Conservation (phyloP, 164 flowering plant genomes). For the Echeveria elegans region DNA sequence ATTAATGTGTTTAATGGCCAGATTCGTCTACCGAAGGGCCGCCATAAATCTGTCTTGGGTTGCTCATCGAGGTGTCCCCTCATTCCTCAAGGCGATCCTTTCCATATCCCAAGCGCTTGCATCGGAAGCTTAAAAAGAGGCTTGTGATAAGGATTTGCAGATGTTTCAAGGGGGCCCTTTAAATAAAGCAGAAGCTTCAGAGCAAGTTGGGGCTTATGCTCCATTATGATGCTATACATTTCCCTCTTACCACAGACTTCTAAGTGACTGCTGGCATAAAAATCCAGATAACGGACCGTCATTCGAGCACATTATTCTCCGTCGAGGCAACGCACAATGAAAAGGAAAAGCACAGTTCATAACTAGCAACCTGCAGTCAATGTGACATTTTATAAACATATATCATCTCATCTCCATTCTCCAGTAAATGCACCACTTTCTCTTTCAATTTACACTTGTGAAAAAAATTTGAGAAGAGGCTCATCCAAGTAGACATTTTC, state of each 20-base stretch:
- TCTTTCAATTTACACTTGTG: too few species aligned
- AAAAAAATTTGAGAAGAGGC: too few species aligned
- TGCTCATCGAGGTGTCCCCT: too few species aligned
- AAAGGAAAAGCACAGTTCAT: slow-evolving; percentile 11
- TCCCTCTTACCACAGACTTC: slow-evolving; percentile 28
- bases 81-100: too few species aligned
- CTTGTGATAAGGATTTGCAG: slow-evolving; percentile 22
- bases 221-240: slow-evolving; percentile 11
- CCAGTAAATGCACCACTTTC: too few species aligned
- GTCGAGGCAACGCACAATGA: slow-evolving; percentile 29
- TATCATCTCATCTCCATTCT: too few species aligned
- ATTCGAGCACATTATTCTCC: slow-evolving; percentile 38
- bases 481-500: too few species aligned
- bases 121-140: too few species aligned
- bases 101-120: too few species aligned
- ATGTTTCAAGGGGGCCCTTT: slow-evolving; percentile 54
- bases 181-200: slow-evolving; percentile 30
- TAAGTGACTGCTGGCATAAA: slow-evolving; percentile 54
- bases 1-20: too few species aligned
- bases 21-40: too few species aligned
- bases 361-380: slow-evolving; percentile 15
- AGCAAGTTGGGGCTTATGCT: slow-evolving; percentile 48
- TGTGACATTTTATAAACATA: slow-evolving; percentile 14
- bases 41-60: too few species aligned
- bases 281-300: slow-evolving; percentile 45